Conservation (phyloP, 2,329 filamentous ascomycete genomes). For the Penicillium sp. region DNA sequence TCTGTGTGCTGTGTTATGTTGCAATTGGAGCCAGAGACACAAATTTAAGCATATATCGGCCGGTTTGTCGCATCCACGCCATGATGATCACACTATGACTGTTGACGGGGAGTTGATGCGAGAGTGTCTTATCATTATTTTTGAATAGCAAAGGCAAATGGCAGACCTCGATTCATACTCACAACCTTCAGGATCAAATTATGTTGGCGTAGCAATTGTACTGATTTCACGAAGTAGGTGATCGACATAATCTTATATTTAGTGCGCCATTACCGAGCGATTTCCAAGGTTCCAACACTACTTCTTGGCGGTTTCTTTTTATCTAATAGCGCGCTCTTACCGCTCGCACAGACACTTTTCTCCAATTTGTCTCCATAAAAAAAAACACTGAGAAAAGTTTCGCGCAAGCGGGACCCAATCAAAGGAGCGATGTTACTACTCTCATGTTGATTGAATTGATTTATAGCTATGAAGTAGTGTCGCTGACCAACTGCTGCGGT, state of each 20-base stretch:
- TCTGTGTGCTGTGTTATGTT: neutral
- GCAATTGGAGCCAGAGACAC: neutral
- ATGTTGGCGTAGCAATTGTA: no score
- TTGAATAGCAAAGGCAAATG: neutral
- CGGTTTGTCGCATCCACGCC: constrained; percentile 12
- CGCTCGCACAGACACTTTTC: neutral
- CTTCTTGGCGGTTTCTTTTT: neutral
- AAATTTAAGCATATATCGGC: neutral
- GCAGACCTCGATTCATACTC: neutral
- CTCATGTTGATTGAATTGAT: neutral
- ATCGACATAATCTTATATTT: neutral
- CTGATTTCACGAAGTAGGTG: neutral
- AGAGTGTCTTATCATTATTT: neutral
- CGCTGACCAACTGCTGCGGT: neutral
- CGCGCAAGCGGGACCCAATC: neutral
- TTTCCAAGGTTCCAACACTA: neutral
- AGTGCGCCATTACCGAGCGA: neutral
- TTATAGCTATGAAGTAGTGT: neutral
- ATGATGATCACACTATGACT: constrained; percentile 20
- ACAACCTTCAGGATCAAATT: no score
- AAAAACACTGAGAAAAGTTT: neutral
- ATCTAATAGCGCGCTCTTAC: neutral
- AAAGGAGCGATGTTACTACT: neutral
- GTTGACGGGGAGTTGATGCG: neutral
- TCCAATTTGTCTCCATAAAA: neutral